Evolutionary conservation across 2,329 filamentous ascomycete genomes (phyloP), one percentile per base, ranked within the genome.

Genomic region (Akanthomyces muscarius): DNA sequence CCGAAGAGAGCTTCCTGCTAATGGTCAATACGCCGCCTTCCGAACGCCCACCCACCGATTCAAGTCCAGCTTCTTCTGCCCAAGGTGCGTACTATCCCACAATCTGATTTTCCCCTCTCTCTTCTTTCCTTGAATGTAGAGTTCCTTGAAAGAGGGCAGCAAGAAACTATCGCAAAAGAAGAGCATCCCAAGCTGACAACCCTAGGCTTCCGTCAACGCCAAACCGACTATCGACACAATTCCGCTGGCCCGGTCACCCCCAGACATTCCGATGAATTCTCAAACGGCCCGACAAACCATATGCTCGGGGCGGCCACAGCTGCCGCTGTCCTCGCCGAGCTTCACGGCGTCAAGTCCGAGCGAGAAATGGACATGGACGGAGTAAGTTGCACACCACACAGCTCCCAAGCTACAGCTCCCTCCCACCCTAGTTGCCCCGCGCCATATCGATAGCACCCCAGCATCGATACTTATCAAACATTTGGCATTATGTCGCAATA

Each of bases 1-100:
- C 94, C 70, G 94, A 97, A 77, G 94, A 98, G 79, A 97, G 92
- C 87, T 97, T 99, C 78, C 82, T 90, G 72, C 83, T 97, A 75
- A 98, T 98, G 95, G 91, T 98, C 76, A 96, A 88, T 76, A 92
- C 91, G 68, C 89, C 92, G 66, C 93, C 91, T 13, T 88, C 89
- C 66, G 88, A 91, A 74, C 85, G 85, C 71, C 85, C 83, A 65
- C 66, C 69, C 59, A 44, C 21, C 25, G 71, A 74, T 55, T 71
- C 73, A 65, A 71, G 69, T 63, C 71, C 74, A 51, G 68, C 72
- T 52, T 69, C 74, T 28, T 68, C 70, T 63, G 63, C 72, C 60
- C 73, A 73, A 66, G 70, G 75, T 76, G 66, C 65, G 71, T 71
- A 62, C 54, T 64, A 1, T 25, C 5, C 21, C 13, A 65, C 63